Evolutionary conservation across 495 filamentous ascomycete genomes (phyloP), one percentile per base, ranked within the genome.

Genomic region (Penicillium psychrofluorescens): DNA sequence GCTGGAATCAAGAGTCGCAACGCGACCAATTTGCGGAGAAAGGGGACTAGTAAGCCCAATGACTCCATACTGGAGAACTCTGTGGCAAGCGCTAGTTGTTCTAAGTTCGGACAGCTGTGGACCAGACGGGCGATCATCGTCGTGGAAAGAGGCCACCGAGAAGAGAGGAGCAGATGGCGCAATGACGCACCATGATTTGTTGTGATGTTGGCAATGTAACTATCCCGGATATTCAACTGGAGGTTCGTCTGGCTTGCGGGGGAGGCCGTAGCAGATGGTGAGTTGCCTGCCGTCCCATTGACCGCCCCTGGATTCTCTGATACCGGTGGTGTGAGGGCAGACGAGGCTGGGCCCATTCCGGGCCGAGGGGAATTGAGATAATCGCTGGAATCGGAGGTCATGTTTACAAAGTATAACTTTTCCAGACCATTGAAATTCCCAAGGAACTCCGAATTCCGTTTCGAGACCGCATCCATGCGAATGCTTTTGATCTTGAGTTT

Each of bases 111-210:
- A 46, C 78, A 80, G 16, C 51, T 57, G 33, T 72, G 69, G 11
- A 78, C 71, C 22, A 84, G 58, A 8, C 66, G 68, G 4, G 66
- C 67, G 31, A 84, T 59, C 31, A 71, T 68, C 30, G 61, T 59
- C 12, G 62, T 58, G 27, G 66, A 68, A 1, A 84, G 66, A 11
- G 65, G 61, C 78, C 78, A 84, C 33, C 68, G 68, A 8, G 78
- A 70, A n/a, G 67, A 67, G 4, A 84, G 68, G 4, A 81, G 62
- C 7, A 84, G 73, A 40, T 79, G 74, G 29, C 67, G 69, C 14
- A 84, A 54, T 6, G 67, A 73, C n/a, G 58, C 43, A 35, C 72
- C 74, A 41, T 81, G 77, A 45, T 72, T 64, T 16, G 56, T 49
- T 14, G 68, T 61, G 40, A 76, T 64, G 30, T 61, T 57, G 38